Evolutionary conservation across 768 basidiomycete species (phyloP), one percentile per base, ranked within the genome.

Genomic region (Phanerochaete carnosa): DNA sequence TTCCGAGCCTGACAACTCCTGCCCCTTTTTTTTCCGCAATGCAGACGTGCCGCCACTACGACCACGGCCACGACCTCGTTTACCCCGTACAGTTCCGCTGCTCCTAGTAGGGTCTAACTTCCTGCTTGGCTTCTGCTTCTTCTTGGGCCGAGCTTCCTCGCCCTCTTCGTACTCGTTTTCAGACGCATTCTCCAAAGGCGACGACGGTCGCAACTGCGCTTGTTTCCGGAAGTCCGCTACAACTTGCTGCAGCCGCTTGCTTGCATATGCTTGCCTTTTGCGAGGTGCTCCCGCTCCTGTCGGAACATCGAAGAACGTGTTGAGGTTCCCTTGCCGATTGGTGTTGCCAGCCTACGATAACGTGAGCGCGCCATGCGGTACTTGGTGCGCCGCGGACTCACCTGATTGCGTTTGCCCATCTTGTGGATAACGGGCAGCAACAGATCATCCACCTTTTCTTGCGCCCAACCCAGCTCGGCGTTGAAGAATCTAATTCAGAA

Each of bases 341-440:
- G 35, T 28, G 35, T 19, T 51, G 5, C 62, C 62, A 25, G 45
- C 35, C 61, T 62, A 33, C 39, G 39, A 46, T 51, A 43, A 7
- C 39, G 39, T 43, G 83, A 51, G 43, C 90, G 66, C 23, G 37
- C 39, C n/a, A 33, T 28, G 23, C 43, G 49, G 23, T 59, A 45
- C 60, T 45, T 25, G 45, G 26, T n/a, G 30, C 45, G 30, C 23
- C 22, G 62, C 25, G 32, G 62, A 45, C 77, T 57, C 60, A 88
- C 91, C 76, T 94, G 89, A 23, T 81, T 83, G 26, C 94, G 89
- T 68, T 88, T 88, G 63, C 85, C 89, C 79, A 96, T 89, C 66
- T 85, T 90, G 65, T 91, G 93, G 46, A 98, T 91, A 67, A 97
- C 93, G 16, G 95, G 95, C 47, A 94, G 76, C n/a, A 98, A 76